A percentile compares a stretch with the other conserved stretches of the same genome.
These are phyloP conservation scores for Phytophthora foliorum DNA, from an alignment of 352 stramenopile genomes.

Conservation along the genomic window DNA sequence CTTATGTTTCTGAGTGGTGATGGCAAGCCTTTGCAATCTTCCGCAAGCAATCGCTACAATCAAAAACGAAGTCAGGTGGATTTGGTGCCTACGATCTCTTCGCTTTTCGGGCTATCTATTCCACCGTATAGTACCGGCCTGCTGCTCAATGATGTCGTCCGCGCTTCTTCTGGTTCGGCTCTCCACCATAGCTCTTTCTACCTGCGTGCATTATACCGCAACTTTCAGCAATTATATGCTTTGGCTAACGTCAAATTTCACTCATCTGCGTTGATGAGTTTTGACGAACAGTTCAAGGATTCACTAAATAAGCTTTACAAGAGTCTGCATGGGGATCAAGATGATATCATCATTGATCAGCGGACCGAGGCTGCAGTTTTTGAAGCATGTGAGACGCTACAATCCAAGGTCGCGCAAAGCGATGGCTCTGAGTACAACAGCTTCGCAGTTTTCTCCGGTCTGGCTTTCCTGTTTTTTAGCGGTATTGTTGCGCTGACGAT, in stretches of 20 bases:
- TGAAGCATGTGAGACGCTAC: slow-evolving; percentile 54
- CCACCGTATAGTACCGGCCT: slow-evolving; percentile 71
- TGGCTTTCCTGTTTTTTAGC: slow-evolving; percentile 50
- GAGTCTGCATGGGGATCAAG: slow-evolving; percentile 10
- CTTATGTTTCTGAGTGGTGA: slow-evolving; percentile 80
- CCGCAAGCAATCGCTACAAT: slow-evolving; percentile 6
- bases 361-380: slow-evolving; percentile 28
- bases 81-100: slow-evolving; percentile 84
- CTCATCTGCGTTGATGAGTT: slow-evolving; percentile 24
- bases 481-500: slow-evolving; percentile 19
- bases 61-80: slow-evolving; percentile 74
- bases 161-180: slow-evolving; percentile 28
- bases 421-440: slow-evolving; percentile 85
- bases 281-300: slow-evolving; percentile 44
- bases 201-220: slow-evolving; percentile 53
- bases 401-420: slow-evolving; percentile 62
- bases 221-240: slow-evolving; percentile 68
- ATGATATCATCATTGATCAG: slow-evolving; percentile 8
- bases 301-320: slow-evolving; percentile 29
- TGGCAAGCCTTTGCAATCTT: slow-evolving; percentile 30
- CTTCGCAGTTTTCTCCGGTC: slow-evolving; percentile 43
- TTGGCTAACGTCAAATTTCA: slow-evolving; percentile 66
- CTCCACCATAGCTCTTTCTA: slow-evolving; percentile 19
- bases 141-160: slow-evolving; percentile 71
- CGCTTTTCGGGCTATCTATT: slow-evolving; percentile 78